Percentiles rank a stretch among this genome's conserved stretches.
Conservation (phyloP, 257 asterid genomes). For the Solanum appendiculatum region DNA sequence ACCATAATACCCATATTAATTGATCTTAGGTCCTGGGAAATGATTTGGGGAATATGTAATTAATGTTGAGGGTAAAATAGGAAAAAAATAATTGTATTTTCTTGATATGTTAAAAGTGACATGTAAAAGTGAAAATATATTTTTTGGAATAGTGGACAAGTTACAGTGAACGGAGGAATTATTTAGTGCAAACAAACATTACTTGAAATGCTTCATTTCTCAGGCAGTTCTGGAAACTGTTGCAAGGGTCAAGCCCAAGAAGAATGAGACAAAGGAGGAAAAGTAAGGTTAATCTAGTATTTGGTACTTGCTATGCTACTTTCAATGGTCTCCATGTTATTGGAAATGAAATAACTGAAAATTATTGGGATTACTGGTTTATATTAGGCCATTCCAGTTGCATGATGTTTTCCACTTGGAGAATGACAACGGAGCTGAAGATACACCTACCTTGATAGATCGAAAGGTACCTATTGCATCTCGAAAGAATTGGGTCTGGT, state of each 20-base stretch:
- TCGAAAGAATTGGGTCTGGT: not conserved
- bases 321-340: not conserved
- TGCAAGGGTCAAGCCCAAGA: constrained; percentile 82
- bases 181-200: not conserved
- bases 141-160: too few species aligned
- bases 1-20: not conserved
- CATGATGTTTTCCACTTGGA: constrained; percentile 71
- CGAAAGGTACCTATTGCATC: constrained; percentile 33
- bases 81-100: not conserved
- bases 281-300: constrained; percentile 36
- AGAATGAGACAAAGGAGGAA: constrained; percentile 69
- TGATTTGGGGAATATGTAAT: not conserved
- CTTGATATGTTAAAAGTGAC: not conserved
- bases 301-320: not conserved
- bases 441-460: constrained; percentile 71
- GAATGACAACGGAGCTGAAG: constrained; percentile 57
- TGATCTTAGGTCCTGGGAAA: not conserved
- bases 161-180: not conserved
- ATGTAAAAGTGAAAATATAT: not conserved
- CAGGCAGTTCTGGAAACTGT: constrained; percentile 89
- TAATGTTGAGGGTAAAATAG: not conserved
- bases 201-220: constrained; percentile 14
- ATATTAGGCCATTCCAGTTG: constrained; percentile 56
- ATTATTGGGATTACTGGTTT: constrained; percentile 9
- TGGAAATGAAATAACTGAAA: not conserved